Conservation (phyloP, 2,329 filamentous ascomycete species). For the Dryadomyces quercus-mongolicae region DNA sequence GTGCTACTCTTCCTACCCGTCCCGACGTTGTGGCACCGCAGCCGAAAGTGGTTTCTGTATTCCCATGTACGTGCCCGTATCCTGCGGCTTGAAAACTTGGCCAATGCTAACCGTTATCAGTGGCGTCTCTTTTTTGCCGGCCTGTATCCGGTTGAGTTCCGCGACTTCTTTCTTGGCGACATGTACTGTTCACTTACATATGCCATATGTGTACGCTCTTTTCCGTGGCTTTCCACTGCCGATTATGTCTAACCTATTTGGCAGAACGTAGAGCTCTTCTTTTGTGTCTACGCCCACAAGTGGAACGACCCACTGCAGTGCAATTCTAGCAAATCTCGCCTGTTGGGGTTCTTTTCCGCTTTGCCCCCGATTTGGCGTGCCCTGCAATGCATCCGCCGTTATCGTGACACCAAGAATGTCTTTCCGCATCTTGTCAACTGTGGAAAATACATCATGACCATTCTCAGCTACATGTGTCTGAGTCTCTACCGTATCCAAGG, state of each 20-base stretch:
- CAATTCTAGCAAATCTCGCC: conserved; percentile 72
- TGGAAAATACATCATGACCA: conserved; percentile 81
- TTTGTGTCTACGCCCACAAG: conserved; percentile 73
- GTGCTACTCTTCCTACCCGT: conserved; percentile 65
- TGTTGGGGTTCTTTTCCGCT: conserved; percentile 74
- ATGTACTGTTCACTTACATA: conserved; percentile 97
- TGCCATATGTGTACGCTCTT: conserved; percentile 59
- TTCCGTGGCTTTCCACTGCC: background rate
- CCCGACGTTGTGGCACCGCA: conserved; percentile 61
- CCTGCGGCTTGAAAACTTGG: background rate
- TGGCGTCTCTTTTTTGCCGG: conserved; percentile 79
- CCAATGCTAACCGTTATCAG: conserved; percentile 26
- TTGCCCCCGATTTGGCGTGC: conserved; percentile 84
- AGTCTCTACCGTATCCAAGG: conserved; percentile 72
- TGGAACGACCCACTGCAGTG: conserved; percentile 68
- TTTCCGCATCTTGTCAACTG: conserved; percentile 91
- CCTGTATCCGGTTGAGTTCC: conserved; percentile 86
- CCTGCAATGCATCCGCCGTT: conserved; percentile 82
- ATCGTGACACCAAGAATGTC: conserved; percentile 69
- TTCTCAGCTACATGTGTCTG: conserved; percentile 63
- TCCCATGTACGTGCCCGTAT: conserved; percentile 54
- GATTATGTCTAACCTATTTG: background rate
- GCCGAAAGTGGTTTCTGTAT: conserved; percentile 76
- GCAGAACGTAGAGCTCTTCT: conserved; percentile 84
- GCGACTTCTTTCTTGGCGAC: conserved; percentile 94